Base-by-base conservation (phyloP, 2,329 filamentous ascomycete species). In the Bisporella sp. region DNA sequence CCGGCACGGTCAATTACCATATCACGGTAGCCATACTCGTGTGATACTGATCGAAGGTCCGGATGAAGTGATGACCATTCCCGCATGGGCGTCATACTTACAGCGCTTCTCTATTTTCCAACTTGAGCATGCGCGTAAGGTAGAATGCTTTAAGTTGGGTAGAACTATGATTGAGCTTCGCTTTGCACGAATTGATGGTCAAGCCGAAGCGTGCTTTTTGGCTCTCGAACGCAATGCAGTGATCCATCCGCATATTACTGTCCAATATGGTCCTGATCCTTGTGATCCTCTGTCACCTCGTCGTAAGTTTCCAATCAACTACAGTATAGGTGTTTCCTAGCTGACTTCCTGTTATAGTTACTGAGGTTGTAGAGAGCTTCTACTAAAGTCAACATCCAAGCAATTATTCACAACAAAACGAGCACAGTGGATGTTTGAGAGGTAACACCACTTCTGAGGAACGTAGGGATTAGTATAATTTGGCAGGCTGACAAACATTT, bases 111-210 rank as follows among this genome's bases (percentile, higher is more conserved):
- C 21, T 21, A 2, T 21, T 21, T 21, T 21, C 21, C 21, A 21
- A 21, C 21, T 21, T 21, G 21, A 21, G 21, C 21, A 21, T 21
- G 21, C 21, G 21, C 21, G 21, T 21, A 21, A 21, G 21, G 21
- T 21, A 21, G 21, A 21, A 21, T 21, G 21, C 21, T 21, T 21
- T 21, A 21, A 21, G 21, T 21, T 21, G 31, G 44, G 49, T 6
- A 48, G 45, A 31, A 47, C 40, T 28, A 37, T 37, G 8, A 33
- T 59, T 47, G 47, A 53, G 13, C 56, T 59, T 30, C 31, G 47
- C 12, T 59, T 59, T 43, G 45, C 45, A 9, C 44, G 57, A 13
- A 48, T 57, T n/a, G 50, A 56, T 49, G 57, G 53, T n/a, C 57
- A 59, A 35, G 53, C 57, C 7, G 39, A 54, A 39, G 43, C 49